phyloP scores from a whole-genome alignment of 768 basidiomycete species.

The Lactifluus subvellereus region DNA sequence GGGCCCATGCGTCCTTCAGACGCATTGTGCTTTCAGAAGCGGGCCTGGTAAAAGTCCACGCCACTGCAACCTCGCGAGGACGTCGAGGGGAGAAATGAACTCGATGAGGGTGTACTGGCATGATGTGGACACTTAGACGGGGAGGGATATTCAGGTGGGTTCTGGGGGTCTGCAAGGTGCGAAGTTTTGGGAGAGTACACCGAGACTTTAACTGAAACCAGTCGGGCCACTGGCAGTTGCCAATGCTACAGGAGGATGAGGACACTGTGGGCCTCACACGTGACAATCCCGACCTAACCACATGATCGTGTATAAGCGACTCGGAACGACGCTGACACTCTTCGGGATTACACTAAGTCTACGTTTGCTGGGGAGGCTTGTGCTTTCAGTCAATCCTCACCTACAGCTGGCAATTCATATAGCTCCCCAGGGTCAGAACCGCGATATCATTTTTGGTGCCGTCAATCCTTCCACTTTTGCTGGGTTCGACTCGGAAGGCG shows the following conservation, averaged over 20 bases:
- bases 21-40: constrained; percentile 53
- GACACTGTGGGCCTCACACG: background rate
- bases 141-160: constrained; percentile 30
- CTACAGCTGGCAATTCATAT: too few species aligned
- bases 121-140: constrained; percentile 47
- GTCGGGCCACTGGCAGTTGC: constrained; percentile 4
- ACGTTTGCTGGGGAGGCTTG: too few species aligned
- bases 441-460: too few species aligned
- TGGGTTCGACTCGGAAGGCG: too few species aligned
- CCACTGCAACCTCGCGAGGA: constrained; percentile 24
- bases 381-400: too few species aligned
- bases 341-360: too few species aligned
- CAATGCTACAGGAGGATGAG: background rate
- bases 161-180: constrained; percentile 16
- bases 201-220: background rate
- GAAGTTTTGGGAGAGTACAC: constrained; percentile 13
- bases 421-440: too few species aligned
- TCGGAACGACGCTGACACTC: too few species aligned
- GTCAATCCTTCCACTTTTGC: too few species aligned
- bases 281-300: background rate
- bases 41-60: constrained; percentile 46
- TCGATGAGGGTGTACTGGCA: constrained; percentile 39
- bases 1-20: constrained; percentile 57
- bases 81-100: constrained; percentile 26
- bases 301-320: too few species aligned